Evolutionary conservation across 2,329 filamentous ascomycete species (phyloP), one percentile per base, ranked within the genome.

Genomic region (Fusarium sp.): DNA sequence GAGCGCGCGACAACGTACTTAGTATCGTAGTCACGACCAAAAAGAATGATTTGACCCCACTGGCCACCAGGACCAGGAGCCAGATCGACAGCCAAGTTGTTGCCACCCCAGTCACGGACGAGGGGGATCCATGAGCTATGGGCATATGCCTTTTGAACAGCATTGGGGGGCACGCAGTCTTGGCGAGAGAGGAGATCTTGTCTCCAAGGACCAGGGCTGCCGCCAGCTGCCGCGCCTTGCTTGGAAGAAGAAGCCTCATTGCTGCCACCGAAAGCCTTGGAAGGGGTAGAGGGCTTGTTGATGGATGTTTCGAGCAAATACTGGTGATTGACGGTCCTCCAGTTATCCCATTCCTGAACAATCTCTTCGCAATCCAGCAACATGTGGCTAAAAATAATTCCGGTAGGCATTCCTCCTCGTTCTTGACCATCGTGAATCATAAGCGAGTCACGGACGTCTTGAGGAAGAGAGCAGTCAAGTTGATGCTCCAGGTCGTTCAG

Each of bases 281-380:
- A 87, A 6, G 93, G 91, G 25, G 89, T 85, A 21, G 91, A 86
- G 9, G 93, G 90, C 63, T 84, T 91, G 80, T 81, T 86, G 74
- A 85, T 87, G 78, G 83, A 84, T 54, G 82, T 90, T 81, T 90
- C 87, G 46, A 89, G 87, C 67, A 98, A 88, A 81, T 93, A 97
- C 80, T 98, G 94, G 66, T 96, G 91, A 80, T 97, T 97, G 71
- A 99, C 96, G 72, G 90, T 91, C 77, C 94, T 92, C 96, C 96
- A 99, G 80, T 97, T 97, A 78, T 94, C 93, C 94, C 96, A 98
- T 81, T 99, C 96, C 82, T 98, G 95, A 28, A 97, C 92, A 76
- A 99, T 97, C 81, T 99, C 96, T 82, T 99, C 96, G 80, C 96
- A 98, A 82, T 99, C 96, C 65, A 99, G 89, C 72, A 99, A 85